phyloP scores from a whole-genome alignment of 352 stramenopile species.

The Pythium biforme region DNA sequence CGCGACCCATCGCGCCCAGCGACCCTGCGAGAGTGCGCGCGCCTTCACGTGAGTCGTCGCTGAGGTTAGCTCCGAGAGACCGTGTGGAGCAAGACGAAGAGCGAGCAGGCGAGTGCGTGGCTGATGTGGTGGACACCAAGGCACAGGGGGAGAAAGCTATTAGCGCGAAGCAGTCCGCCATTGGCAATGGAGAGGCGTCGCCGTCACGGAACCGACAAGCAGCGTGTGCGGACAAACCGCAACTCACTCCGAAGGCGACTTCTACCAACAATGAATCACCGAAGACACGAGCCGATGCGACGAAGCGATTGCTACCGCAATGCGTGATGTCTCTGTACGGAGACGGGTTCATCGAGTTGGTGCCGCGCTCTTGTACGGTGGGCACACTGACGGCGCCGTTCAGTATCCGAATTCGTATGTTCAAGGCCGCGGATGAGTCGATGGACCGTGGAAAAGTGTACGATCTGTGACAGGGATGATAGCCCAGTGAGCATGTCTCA shows the following conservation, averaged over 20 bases:
- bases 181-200: too few relatives aligned
- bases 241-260: neutral
- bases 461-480: too few relatives aligned
- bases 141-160: too few relatives aligned
- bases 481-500: constrained; percentile 4
- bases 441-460: constrained; percentile 6
- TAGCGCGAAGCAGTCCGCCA: too few relatives aligned
- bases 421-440: constrained; percentile 16
- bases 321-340: constrained; percentile 21
- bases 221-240: neutral
- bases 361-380: neutral
- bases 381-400: constrained; percentile 9
- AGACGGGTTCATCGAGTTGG: constrained; percentile 20
- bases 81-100: too few relatives aligned
- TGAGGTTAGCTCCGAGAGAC: neutral
- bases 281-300: neutral
- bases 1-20: neutral
- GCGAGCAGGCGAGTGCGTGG: neutral
- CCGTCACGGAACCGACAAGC: too few relatives aligned
- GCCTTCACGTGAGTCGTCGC: neutral
- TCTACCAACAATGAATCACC: neutral
- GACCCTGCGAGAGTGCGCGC: neutral
- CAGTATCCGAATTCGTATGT: constrained; percentile 6
- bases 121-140: neutral
- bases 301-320: neutral